Evolutionary conservation across 2,329 filamentous ascomycete genomes (phyloP), one percentile per base, ranked within the genome.

Genomic region (Aspergillus latus): DNA sequence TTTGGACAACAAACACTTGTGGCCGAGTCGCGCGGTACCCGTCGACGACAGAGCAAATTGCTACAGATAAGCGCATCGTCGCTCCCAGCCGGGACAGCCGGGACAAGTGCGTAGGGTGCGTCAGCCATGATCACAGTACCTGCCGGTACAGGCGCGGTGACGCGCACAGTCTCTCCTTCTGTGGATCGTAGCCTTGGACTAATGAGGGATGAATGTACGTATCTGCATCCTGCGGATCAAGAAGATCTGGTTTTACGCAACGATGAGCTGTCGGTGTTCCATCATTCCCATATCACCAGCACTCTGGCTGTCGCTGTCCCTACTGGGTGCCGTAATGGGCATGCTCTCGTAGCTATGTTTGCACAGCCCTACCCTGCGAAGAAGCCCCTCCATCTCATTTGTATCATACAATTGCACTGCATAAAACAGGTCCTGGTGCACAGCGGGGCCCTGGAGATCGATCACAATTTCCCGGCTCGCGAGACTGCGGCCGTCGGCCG

Each of bases 41-140:
- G 36, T 26, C 39, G 49, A 7, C 49, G 36, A 36, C 49, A 52
- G 26, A 43, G 28, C 5, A 52, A 39, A 11, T 44, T 52, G 39
- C 49, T 52, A 39, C 49, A 52, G 36, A 52, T 15, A n/a, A 52
- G 49, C 7, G 30, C 13, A 13, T 34, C 37, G 26, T 52, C 45
- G n/a, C 39, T 37, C 4, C 37, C 29, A n/a, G 42, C 29, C 26
- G 49, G 10, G 2, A 32, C 37, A 6, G 49, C 21, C 13, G 52
- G 52, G 5, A 55, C 44, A 1, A 55, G 32, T 4, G 52, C 52
- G 28, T 55, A 49, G 7, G 52, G 52, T 28, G 36, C 42, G 13
- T 55, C 52, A 40, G 42, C 42, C 15, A 55, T 16, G 9, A 52
- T 29, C 5, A 52, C 15, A 11, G 49, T 42, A 7, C 29, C 49